Evolutionary conservation across 2,329 filamentous ascomycete species (phyloP).

Genomic region (Aspergillus ochraceus): DNA sequence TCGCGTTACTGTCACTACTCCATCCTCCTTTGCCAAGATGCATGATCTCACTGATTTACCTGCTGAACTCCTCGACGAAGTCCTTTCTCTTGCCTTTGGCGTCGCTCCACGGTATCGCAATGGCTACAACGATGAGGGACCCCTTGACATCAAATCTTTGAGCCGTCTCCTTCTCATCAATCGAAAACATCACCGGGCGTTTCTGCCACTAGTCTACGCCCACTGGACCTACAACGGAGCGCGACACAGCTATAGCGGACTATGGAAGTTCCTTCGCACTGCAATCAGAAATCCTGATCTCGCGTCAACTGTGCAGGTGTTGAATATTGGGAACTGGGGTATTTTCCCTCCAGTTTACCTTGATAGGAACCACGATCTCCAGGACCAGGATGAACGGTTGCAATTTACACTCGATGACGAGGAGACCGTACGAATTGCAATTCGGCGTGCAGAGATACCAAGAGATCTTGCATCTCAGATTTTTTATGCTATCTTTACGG

Average conservation of each 20-base stretch:
- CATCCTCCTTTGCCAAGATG: neutral
- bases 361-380: neutral
- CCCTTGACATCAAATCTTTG: neutral
- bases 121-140: neutral
- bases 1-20: neutral
- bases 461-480: neutral
- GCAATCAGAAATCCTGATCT: neutral
- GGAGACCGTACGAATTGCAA: neutral
- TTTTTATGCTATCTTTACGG: neutral
- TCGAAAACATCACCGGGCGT: neutral
- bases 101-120: neutral
- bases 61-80: conserved; percentile 1
- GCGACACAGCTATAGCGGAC: neutral
- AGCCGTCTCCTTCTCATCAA: conserved; percentile 4
- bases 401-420: neutral
- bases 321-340: conserved; percentile 10
- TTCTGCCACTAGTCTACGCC: neutral
- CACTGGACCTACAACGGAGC: conserved; percentile 8
- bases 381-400: neutral
- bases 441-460: neutral
- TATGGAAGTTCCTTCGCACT: conserved; percentile 8
- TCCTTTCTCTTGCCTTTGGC: neutral
- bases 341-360: neutral
- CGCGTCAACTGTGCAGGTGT: neutral
- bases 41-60: conserved; percentile 3